A percentile compares a stretch with the other conserved stretches of the same genome.
These are phyloP conservation scores for Mortierella sp. DNA, from an alignment of 371 early-diverging fungal genomes.

Conservation along the genomic window DNA sequence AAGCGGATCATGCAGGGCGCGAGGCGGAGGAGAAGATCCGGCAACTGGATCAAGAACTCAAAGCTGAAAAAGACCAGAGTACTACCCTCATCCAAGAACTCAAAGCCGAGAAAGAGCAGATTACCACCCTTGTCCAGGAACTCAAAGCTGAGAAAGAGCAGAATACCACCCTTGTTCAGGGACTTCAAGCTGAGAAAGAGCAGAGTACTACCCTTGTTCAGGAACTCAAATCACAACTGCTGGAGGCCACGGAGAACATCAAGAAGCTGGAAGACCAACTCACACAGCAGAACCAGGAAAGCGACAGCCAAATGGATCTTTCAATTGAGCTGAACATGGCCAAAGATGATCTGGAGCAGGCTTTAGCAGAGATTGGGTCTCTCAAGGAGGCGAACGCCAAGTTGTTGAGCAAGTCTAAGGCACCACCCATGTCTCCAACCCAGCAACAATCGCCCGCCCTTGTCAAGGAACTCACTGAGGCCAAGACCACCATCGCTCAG, in stretches of 20 bases:
- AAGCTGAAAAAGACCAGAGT: conserved; percentile 29
- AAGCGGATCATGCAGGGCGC: neutral
- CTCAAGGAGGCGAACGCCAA: conserved; percentile 32
- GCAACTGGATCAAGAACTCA: conserved; percentile 13
- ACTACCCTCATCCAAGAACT: conserved; percentile 15
- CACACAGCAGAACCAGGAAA: conserved; percentile 16
- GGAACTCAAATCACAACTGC: conserved; percentile 27
- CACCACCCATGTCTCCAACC: conserved; percentile 1
- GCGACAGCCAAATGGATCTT: conserved; percentile 19
- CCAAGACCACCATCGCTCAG: conserved; percentile 33
- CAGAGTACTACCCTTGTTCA: conserved; percentile 18
- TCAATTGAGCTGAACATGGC: conserved; percentile 41
- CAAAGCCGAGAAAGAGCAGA: conserved; percentile 29
- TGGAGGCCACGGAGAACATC: conserved; percentile 18
- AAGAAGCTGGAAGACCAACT: conserved; percentile 27
- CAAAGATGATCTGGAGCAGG: conserved; percentile 45
- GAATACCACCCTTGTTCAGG: neutral
- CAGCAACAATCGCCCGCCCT: conserved; percentile 16
- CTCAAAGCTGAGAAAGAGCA: conserved; percentile 15
- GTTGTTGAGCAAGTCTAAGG: conserved; percentile 19
- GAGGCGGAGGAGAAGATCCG: conserved; percentile 10
- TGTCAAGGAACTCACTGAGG: conserved; percentile 31
- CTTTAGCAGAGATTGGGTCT: conserved; percentile 24
- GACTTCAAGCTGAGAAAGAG: conserved; percentile 34
- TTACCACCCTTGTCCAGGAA: conserved; percentile 9